Percentiles rank a stretch among this genome's conserved stretches.
phyloP scores from a whole-genome alignment of 768 basidiomycete genomes.

The Ramaria sp. region DNA sequence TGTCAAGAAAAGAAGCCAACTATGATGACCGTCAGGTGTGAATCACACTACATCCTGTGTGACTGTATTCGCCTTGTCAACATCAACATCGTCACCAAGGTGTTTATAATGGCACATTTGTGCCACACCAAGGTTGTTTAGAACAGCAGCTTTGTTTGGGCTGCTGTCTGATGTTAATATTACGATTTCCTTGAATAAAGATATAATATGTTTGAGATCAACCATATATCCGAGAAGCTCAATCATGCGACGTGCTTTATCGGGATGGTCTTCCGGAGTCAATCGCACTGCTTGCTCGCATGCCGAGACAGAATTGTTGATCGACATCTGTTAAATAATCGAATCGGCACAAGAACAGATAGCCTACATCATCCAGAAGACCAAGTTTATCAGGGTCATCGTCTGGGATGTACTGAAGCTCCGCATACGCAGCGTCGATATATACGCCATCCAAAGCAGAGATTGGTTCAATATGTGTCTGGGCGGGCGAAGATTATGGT shows the following conservation, averaged over 20 bases:
- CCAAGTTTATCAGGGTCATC: background rate
- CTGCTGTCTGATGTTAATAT: background rate
- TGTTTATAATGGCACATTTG: background rate
- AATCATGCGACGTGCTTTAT: background rate
- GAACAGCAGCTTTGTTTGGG: background rate
- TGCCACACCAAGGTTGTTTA: background rate
- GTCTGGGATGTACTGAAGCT: background rate
- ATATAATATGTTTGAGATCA: constrained; percentile 18
- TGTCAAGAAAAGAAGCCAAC: background rate
- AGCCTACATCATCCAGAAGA: background rate
- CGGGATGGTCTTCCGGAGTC: constrained; percentile 3
- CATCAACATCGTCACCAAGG: background rate
- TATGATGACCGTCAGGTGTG: constrained; percentile 1
- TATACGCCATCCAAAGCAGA: too few relatives aligned
- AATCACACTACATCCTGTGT: background rate
- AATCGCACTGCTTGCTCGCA: constrained; percentile 6
- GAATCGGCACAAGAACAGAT: background rate
- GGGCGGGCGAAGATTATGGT: too few relatives aligned
- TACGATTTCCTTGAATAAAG: background rate
- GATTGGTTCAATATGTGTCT: too few relatives aligned
- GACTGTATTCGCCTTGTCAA: background rate
- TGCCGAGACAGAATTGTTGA: constrained; percentile 7
- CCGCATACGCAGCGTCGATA: background rate
- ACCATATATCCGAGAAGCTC: constrained; percentile 5
- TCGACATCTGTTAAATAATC: background rate